phyloP scores from a whole-genome alignment of 108 stramenopile genomes.

The Conticribra weissflogii region DNA sequence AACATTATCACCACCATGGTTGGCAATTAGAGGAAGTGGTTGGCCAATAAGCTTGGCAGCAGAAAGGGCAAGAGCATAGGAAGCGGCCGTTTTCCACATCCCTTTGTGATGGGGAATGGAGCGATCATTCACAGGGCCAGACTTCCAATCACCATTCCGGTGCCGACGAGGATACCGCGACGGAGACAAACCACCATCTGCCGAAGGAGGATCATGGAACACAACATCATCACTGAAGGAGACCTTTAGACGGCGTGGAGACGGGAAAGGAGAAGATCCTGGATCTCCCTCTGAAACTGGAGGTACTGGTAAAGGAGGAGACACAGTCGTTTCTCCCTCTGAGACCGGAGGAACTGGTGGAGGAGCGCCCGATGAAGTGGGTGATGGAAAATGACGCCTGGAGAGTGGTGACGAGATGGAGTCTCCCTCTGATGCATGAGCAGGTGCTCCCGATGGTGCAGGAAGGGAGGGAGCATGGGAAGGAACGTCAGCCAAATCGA shows the following conservation, averaged over 20 bases:
- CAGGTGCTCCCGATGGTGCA: background rate
- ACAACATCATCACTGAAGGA: background rate
- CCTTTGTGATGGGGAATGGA: too few species aligned
- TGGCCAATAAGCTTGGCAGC: background rate
- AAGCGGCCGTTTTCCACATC: background rate
- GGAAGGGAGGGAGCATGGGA: background rate
- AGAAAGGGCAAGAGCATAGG: background rate
- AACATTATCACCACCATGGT: background rate
- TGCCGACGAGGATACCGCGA: background rate
- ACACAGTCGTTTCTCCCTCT: background rate
- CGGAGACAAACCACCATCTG: background rate
- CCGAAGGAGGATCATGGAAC: background rate
- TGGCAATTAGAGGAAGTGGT: background rate
- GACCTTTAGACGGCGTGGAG: background rate
- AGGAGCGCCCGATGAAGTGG: background rate
- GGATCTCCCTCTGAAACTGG: background rate
- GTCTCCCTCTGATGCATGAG: background rate
- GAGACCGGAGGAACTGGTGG: background rate
- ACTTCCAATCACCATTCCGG: background rate
- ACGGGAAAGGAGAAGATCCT: background rate
- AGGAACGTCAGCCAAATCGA: background rate
- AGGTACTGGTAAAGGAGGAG: background rate
- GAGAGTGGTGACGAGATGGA: background rate
- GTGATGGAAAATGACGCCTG: background rate
- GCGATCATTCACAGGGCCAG: background rate